Evolutionary conservation across 2,329 filamentous ascomycete genomes (phyloP).

Genomic region (Colletotrichum sojae): DNA sequence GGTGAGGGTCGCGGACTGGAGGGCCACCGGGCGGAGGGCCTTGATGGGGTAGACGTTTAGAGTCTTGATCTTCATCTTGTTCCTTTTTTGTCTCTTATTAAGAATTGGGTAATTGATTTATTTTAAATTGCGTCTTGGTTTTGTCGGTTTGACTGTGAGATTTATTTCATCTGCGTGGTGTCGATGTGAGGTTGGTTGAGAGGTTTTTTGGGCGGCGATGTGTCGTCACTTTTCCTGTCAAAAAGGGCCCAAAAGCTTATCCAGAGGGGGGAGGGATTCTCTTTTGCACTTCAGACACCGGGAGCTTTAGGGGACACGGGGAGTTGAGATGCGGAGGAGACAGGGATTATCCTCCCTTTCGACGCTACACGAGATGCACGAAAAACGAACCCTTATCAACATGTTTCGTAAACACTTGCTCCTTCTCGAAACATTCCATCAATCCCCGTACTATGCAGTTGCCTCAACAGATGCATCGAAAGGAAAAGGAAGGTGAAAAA

Average conservation of each 20-base stretch:
- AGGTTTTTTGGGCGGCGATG: slow-evolving; percentile 13
- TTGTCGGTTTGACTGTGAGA: too few relatives aligned
- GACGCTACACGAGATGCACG: too few relatives aligned
- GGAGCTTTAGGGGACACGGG: too few relatives aligned
- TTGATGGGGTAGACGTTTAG: slow-evolving; percentile 84
- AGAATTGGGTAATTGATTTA: neutral
- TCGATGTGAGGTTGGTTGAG: slow-evolving; percentile 28
- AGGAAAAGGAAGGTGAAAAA: neutral
- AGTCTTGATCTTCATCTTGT: slow-evolving; percentile 31
- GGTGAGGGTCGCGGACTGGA: slow-evolving; percentile 68
- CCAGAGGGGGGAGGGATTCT: slow-evolving; percentile 25
- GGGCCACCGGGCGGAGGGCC: slow-evolving; percentile 73
- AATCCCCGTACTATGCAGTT: neutral
- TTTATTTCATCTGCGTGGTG: too few relatives aligned
- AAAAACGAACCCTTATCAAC: too few relatives aligned
- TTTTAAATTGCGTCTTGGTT: too few relatives aligned
- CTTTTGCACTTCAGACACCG: neutral
- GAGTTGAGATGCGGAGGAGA: too few relatives aligned
- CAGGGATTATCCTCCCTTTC: too few relatives aligned
- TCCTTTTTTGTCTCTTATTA: too few relatives aligned
- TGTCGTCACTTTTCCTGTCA: slow-evolving; percentile 17
- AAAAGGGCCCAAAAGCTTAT: slow-evolving; percentile 13
- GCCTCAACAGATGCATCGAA: neutral
- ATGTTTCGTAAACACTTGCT: too few relatives aligned
- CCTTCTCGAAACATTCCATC: too few relatives aligned